A percentile compares a stretch with the other conserved stretches of the same genome.
Conservation (phyloP, 176 grass and related monocot genomes). For the Phragmites australis region DNA sequence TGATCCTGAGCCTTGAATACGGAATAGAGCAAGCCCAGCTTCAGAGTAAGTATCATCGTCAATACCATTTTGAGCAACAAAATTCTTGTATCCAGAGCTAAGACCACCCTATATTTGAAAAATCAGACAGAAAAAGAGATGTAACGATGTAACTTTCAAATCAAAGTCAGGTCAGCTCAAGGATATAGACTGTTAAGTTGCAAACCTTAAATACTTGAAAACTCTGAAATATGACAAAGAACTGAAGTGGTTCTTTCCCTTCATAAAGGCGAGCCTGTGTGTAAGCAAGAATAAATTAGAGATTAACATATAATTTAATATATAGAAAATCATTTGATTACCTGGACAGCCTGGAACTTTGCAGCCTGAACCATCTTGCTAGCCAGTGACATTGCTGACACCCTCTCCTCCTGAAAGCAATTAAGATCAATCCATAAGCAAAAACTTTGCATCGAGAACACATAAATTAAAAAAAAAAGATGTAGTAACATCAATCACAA, state of each 20-base stretch:
- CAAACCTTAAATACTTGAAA: constrained; percentile 81
- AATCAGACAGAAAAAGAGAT: constrained; percentile 4
- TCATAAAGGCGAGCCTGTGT: constrained; percentile 75
- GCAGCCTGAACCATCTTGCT: constrained; percentile 81
- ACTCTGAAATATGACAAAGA: constrained; percentile 95
- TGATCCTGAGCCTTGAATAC: constrained; percentile 83
- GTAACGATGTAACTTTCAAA: background rate
- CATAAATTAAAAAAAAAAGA: background rate
- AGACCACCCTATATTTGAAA: constrained; percentile 68
- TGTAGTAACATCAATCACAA: too few relatives aligned
- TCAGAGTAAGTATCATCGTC: constrained; percentile 79
- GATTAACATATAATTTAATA: constrained; percentile 13
- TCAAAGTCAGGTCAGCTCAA: constrained; percentile 29
- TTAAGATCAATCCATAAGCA: constrained; percentile 32
- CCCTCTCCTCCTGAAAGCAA: constrained; percentile 73
- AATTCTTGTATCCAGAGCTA: constrained; percentile 87
- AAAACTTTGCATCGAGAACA: background rate
- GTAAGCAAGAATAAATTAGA: constrained; percentile 44
- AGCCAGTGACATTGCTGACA: constrained; percentile 55
- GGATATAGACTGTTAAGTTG: constrained; percentile 1
- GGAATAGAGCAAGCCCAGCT: constrained; percentile 75
- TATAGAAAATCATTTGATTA: constrained; percentile 37
- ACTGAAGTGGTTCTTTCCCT: constrained; percentile 91
- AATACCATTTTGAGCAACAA: constrained; percentile 58
- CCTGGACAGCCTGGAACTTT: constrained; percentile 86